phyloP scores from a whole-genome alignment of 1,284 basidiomycete species.

The Ganoderma resinaceum region DNA sequence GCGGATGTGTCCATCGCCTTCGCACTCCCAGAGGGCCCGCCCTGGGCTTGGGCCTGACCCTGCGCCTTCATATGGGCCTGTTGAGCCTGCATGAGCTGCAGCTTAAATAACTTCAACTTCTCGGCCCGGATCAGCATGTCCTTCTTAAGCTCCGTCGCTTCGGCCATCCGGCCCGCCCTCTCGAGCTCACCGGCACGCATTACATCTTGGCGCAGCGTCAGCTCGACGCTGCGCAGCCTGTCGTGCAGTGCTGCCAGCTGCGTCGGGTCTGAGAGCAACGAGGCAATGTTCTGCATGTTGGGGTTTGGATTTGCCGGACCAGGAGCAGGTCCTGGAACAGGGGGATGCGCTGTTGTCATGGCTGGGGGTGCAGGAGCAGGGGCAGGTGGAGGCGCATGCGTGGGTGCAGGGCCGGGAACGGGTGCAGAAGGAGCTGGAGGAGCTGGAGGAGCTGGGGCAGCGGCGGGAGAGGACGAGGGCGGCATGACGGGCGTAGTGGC shows the following conservation, averaged over 20 bases:
- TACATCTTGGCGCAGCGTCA: conserved; percentile 9
- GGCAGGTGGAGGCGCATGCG: neutral
- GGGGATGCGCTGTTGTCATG: conserved; percentile 4
- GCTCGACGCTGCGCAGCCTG: conserved; percentile 7
- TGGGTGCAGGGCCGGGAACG: neutral
- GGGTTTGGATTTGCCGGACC: neutral
- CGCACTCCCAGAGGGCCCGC: neutral
- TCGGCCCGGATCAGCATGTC: conserved; percentile 19
- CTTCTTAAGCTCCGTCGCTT: conserved; percentile 13
- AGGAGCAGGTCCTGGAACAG: conserved; percentile 3
- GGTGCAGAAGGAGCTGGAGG: neutral
- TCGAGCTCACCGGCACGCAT: neutral
- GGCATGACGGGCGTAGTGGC: conserved; percentile 21
- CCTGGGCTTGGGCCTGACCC: conserved; percentile 14
- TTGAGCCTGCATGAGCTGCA: neutral
- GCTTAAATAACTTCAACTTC: conserved; percentile 20
- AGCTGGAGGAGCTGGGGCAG: neutral
- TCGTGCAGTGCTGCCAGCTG: neutral
- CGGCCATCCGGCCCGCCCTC: conserved; percentile 14
- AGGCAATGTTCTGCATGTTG: neutral
- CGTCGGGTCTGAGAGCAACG: conserved; percentile 2
- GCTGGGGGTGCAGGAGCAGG: neutral
- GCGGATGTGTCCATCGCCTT: neutral
- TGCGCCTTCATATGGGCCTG: conserved; percentile 13
- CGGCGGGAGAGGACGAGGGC: conserved; percentile 10